Conservation (phyloP, 2,329 filamentous ascomycete genomes). For the Fusarium paranaense region DNA sequence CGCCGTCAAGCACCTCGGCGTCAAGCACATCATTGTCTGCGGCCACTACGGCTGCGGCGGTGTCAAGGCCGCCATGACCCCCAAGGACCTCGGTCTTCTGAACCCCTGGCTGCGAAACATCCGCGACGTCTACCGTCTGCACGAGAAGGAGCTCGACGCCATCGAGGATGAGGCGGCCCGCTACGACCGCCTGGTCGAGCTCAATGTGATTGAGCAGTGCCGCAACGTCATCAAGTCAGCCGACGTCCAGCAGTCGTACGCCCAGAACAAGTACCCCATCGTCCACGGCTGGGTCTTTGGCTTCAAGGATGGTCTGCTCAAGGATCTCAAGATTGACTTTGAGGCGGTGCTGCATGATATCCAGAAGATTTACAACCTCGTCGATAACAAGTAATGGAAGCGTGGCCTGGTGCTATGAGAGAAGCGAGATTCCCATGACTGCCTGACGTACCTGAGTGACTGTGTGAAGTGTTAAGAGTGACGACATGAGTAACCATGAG, state of each 20-base stretch:
- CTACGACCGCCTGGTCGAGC: slow-evolving; percentile 80
- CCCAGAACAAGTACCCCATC: slow-evolving; percentile 72
- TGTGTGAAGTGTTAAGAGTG: not conserved
- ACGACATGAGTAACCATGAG: not conserved
- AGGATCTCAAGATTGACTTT: slow-evolving; percentile 73
- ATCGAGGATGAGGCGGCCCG: slow-evolving; percentile 69
- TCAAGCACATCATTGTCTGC: slow-evolving; percentile 85
- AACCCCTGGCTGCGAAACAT: slow-evolving; percentile 83
- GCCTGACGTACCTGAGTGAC: not conserved
- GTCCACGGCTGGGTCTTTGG: slow-evolving; percentile 82
- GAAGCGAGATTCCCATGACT: slow-evolving; percentile 22
- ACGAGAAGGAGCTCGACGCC: slow-evolving; percentile 76
- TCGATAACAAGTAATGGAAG: slow-evolving; percentile 44
- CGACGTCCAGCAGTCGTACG: slow-evolving; percentile 78
- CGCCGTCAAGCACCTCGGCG: slow-evolving; percentile 82
- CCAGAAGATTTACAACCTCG: slow-evolving; percentile 74
- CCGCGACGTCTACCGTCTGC: slow-evolving; percentile 77
- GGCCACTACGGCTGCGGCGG: slow-evolving; percentile 84
- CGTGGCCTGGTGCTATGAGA: slow-evolving; percentile 12
- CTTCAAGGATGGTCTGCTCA: slow-evolving; percentile 74
- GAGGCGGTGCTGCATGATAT: slow-evolving; percentile 66
- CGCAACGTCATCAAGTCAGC: slow-evolving; percentile 84
- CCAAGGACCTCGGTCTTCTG: slow-evolving; percentile 75
- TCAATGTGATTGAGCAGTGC: slow-evolving; percentile 85
- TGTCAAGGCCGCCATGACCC: slow-evolving; percentile 79